phyloP scores from a whole-genome alignment of 768 basidiomycete species.

The Mycena rebaudengoi region DNA sequence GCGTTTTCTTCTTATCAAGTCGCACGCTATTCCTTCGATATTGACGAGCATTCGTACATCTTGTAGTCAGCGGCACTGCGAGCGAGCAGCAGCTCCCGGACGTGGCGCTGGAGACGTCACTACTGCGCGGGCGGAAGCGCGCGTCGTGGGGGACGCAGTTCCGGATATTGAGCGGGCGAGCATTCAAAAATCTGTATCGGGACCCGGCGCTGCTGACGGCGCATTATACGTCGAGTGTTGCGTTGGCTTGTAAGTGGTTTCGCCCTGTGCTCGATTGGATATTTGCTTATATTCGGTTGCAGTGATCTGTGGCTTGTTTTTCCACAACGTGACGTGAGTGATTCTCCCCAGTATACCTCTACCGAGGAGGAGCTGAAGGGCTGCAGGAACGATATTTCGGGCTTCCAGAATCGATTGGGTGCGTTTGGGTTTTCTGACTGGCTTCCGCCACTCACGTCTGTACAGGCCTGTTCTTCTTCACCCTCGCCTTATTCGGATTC shows the following conservation, averaged over 20 bases:
- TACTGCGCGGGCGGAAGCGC: constrained; percentile 77
- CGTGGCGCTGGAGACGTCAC: constrained; percentile 69
- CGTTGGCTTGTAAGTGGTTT: constrained; percentile 75
- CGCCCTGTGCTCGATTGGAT: not conserved
- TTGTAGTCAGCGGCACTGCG: constrained; percentile 34
- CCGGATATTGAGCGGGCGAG: constrained; percentile 90
- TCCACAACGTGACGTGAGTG: constrained; percentile 83
- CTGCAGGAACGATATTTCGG: constrained; percentile 86
- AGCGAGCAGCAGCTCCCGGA: constrained; percentile 72
- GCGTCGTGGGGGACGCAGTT: constrained; percentile 94
- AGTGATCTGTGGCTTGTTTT: constrained; percentile 96
- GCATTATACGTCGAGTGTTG: constrained; percentile 88
- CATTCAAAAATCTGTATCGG: constrained; percentile 98
- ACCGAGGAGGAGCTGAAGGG: not conserved
- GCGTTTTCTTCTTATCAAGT: no score
- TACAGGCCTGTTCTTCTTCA: constrained; percentile 94
- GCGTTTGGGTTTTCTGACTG: constrained; percentile 22
- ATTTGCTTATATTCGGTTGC: constrained; percentile 7
- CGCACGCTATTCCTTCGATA: no score
- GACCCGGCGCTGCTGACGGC: constrained; percentile 92
- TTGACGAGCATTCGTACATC: no score
- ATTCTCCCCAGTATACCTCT: not conserved
- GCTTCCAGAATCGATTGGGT: constrained; percentile 96
- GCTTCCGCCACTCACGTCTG: not conserved
- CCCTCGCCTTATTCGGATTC: constrained; percentile 95